These are phyloP conservation scores for Lactarius trivialis DNA, from an alignment of 768 basidiomycete species.

Conservation along the genomic window DNA sequence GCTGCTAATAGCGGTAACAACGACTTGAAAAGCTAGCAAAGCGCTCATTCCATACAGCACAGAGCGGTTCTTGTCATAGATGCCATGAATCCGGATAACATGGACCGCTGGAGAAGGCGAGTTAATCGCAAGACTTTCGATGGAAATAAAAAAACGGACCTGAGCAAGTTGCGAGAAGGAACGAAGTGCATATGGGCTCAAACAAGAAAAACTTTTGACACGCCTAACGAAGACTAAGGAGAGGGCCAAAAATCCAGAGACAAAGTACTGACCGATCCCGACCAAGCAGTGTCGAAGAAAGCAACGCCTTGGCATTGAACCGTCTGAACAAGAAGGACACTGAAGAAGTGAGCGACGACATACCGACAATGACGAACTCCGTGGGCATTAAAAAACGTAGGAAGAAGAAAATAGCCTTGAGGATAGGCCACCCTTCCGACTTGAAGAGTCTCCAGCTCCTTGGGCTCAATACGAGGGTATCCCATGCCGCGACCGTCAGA, in stretches of 20 bases:
- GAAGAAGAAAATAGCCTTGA: slow-evolving; percentile 73
- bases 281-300: slow-evolving; percentile 75
- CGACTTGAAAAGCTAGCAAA: slow-evolving; percentile 61
- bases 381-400: slow-evolving; percentile 70
- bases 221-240: slow-evolving; percentile 31
- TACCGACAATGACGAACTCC: slow-evolving; percentile 73
- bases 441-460: slow-evolving; percentile 67
- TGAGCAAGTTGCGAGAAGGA: slow-evolving; percentile 69
- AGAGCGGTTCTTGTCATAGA: slow-evolving; percentile 57
- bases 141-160: slow-evolving; percentile 30
- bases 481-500: slow-evolving; percentile 85
- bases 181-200: slow-evolving; percentile 79
- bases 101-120: slow-evolving; percentile 45
- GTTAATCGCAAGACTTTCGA: background rate
- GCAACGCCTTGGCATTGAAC: slow-evolving; percentile 52
- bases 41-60: slow-evolving; percentile 50
- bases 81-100: slow-evolving; percentile 72
- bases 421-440: slow-evolving; percentile 59
- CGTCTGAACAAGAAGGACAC: background rate
- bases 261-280: slow-evolving; percentile 39
- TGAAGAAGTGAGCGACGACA: slow-evolving; percentile 20
- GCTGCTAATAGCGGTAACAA: slow-evolving; percentile 66
- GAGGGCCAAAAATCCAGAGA: background rate
- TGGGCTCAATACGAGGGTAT: slow-evolving; percentile 78
- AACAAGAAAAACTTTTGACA: slow-evolving; percentile 75